phyloP scores from a whole-genome alignment of 2,329 filamentous ascomycete species.

The Seiridium cupressi region DNA sequence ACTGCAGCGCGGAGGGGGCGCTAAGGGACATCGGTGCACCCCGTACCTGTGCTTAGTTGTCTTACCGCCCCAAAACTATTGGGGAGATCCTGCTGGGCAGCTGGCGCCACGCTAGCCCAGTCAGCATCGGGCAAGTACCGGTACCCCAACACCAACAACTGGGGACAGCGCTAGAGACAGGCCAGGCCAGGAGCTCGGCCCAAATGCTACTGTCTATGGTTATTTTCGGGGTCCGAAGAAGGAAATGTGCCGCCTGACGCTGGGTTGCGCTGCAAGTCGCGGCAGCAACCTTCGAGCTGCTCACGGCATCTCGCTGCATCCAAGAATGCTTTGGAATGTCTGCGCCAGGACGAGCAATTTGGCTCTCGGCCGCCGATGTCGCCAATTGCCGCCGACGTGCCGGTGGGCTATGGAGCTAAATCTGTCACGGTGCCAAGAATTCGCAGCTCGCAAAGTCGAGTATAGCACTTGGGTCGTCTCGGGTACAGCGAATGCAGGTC shows the following conservation, averaged over 20 bases:
- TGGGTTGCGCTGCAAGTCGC: no score
- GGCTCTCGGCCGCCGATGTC: no score
- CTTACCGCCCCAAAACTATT: slow-evolving; percentile 26
- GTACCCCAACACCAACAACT: slow-evolving; percentile 31
- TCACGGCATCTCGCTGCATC: no score
- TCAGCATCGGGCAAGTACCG: slow-evolving; percentile 18
- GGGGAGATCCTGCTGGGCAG: slow-evolving; percentile 20
- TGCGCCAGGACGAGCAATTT: no score
- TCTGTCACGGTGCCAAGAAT: no score
- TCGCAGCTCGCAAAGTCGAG: neutral
- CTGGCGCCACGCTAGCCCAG: slow-evolving; percentile 5
- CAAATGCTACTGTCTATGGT: neutral
- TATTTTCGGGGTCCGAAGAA: neutral
- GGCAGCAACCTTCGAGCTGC: no score
- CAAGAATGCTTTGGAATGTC: no score
- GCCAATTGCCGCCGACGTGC: no score
- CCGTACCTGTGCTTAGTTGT: slow-evolving; percentile 1
- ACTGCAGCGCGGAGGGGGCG: slow-evolving; percentile 13
- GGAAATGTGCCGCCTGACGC: no score
- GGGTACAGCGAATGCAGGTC: neutral
- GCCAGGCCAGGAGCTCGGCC: neutral
- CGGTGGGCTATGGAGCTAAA: no score
- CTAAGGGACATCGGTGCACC: slow-evolving; percentile 16
- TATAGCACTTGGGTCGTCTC: neutral
- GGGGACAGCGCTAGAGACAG: neutral